Evolutionary conservation across 305 asterid genomes (phyloP).

Genomic region (Solanum hybrid): DNA sequence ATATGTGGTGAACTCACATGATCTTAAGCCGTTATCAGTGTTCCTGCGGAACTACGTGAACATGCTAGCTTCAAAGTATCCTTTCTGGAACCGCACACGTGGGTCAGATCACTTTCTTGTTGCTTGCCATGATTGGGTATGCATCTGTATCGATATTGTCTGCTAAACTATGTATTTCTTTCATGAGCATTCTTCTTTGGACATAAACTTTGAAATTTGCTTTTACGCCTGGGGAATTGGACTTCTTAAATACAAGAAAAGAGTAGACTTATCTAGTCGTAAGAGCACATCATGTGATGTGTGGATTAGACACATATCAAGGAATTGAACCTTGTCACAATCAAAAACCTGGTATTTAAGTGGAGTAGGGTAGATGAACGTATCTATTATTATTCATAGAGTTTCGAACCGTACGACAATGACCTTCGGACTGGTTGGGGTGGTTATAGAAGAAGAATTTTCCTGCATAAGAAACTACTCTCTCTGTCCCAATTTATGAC

Average conservation of each 20-base stretch:
- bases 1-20: conserved; percentile 64
- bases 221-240: neutral
- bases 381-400: neutral
- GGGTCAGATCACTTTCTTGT: conserved; percentile 90
- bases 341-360: neutral
- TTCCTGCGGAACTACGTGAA: conserved; percentile 62
- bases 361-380: neutral
- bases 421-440: neutral
- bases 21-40: conserved; percentile 53
- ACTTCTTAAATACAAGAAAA: neutral
- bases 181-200: neutral
- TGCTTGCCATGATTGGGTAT: conserved; percentile 99
- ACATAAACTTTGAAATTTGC: neutral
- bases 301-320: neutral
- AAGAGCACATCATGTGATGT: neutral
- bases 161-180: neutral
- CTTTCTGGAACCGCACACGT: conserved; percentile 86
- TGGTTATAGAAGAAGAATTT: neutral
- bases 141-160: neutral
- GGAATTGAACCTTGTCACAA: neutral
- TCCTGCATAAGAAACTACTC: neutral
- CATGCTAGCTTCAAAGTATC: conserved; percentile 68
- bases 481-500: neutral
- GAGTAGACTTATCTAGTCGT: neutral
- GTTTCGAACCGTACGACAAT: neutral